These are phyloP conservation scores for Cunninghamia lanceolata DNA, from an alignment of 75 land plant genomes.

Conservation along the genomic window DNA sequence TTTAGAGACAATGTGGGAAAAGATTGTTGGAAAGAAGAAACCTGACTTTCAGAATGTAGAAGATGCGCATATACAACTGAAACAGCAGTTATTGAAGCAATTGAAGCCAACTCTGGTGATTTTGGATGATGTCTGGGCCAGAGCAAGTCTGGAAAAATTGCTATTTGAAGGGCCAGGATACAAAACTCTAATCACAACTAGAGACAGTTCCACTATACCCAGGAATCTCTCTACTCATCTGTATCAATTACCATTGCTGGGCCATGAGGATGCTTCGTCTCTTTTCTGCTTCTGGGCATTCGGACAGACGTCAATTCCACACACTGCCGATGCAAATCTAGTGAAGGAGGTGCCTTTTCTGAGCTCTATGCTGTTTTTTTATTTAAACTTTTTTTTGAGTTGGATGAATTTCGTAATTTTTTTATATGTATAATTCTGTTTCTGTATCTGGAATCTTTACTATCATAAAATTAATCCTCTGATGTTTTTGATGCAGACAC, in stretches of 20 bases:
- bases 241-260: slow-evolving; percentile 41
- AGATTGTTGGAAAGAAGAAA: neutral
- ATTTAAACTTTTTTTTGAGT: too few species aligned
- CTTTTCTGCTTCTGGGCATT: slow-evolving; percentile 57
- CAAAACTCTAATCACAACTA: slow-evolving; percentile 42
- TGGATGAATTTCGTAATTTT: neutral
- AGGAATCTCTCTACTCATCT: neutral
- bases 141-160: slow-evolving; percentile 29
- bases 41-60: neutral
- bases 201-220: slow-evolving; percentile 27
- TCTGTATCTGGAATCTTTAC: too few species aligned
- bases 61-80: neutral
- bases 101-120: slow-evolving; percentile 22
- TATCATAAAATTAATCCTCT: too few species aligned
- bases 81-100: neutral
- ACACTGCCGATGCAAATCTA: slow-evolving; percentile 24
- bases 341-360: slow-evolving; percentile 41
- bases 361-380: neutral
- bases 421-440: neutral
- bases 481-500: too few species aligned
- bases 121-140: slow-evolving; percentile 63
- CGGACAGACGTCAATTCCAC: slow-evolving; percentile 33
- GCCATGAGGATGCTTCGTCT: slow-evolving; percentile 36
- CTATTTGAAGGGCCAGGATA: slow-evolving; percentile 29
- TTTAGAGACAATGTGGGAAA: slow-evolving; percentile 30